Percentiles rank a stretch among this genome's conserved stretches.
Conservation (phyloP, 2,329 filamentous ascomycete species). For the Colletotrichum gigasporum region DNA sequence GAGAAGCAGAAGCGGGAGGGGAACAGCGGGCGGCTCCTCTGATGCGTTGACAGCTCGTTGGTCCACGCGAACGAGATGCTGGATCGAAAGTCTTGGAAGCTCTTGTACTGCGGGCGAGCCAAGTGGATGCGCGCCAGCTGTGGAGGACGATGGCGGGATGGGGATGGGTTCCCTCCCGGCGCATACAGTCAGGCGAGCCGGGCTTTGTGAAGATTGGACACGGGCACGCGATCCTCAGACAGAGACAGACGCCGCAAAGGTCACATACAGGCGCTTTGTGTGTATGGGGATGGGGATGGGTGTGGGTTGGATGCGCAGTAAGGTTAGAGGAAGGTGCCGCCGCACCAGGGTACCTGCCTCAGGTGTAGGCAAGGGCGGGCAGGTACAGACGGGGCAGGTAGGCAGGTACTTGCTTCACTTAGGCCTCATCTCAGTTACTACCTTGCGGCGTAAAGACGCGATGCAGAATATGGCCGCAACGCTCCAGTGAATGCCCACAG, state of each 20-base stretch:
- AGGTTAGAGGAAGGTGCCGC: not conserved
- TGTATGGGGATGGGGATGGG: not conserved
- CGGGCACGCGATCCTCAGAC: not conserved
- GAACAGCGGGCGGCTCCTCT: slow-evolving; percentile 13
- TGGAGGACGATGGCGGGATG: not conserved
- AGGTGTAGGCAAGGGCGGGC: not conserved
- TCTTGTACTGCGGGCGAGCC: slow-evolving; percentile 10
- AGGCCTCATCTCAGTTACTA: not conserved
- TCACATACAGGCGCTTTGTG: slow-evolving; percentile 1
- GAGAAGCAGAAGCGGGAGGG: slow-evolving; percentile 9
- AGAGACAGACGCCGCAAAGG: not conserved
- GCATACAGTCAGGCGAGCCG: slow-evolving; percentile 6
- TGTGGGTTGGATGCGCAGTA: not conserved
- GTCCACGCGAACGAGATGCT: not conserved
- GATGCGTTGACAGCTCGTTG: slow-evolving; percentile 24
- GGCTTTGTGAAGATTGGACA: not conserved
- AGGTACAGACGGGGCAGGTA: too few species aligned
- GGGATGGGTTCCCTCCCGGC: slow-evolving; percentile 28
- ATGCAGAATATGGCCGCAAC: not conserved
- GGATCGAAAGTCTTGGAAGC: slow-evolving; percentile 20
- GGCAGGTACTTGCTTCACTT: not conserved
- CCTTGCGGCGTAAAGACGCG: not conserved
- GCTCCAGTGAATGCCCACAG: not conserved
- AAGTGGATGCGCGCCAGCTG: slow-evolving; percentile 7
- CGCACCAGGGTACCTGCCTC: not conserved